These are phyloP conservation scores for Ceratocystis papillata DNA, from an alignment of 2,329 filamentous ascomycete genomes.

Conservation along the genomic window DNA sequence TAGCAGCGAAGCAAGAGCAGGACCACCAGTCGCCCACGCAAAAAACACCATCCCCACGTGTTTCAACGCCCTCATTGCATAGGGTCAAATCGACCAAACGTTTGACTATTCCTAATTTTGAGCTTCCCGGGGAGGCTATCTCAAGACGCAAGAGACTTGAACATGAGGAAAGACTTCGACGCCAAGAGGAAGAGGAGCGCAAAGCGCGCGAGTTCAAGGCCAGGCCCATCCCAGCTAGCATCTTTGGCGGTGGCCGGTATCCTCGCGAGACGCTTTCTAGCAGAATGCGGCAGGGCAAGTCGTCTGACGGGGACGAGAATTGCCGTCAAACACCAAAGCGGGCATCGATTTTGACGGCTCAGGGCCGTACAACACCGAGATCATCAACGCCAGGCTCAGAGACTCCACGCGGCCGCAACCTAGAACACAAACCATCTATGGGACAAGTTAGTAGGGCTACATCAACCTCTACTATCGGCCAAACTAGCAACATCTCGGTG, in stretches of 20 bases:
- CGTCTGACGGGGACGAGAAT: conserved; percentile 28
- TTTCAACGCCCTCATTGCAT: conserved; percentile 26
- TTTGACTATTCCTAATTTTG: conserved; percentile 47
- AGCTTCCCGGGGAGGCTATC: conserved; percentile 53
- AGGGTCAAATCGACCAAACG: conserved; percentile 42
- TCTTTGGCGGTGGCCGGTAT: conserved; percentile 33
- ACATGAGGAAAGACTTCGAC: conserved; percentile 44
- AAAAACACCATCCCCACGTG: conserved; percentile 31
- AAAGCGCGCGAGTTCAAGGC: conserved; percentile 55
- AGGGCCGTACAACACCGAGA: conserved; percentile 21
- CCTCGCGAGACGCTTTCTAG: conserved; percentile 50
- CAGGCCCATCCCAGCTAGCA: conserved; percentile 41
- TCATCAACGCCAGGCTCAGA: conserved; percentile 18
- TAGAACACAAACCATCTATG: conserved; percentile 13
- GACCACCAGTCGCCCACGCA: conserved; percentile 31
- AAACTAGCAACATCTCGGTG: conserved; percentile 40
- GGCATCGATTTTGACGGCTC: conserved; percentile 24
- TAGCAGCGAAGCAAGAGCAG: conserved; percentile 26
- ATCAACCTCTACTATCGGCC: conserved; percentile 39
- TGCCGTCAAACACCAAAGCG: conserved; percentile 25
- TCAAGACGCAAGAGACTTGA: conserved; percentile 46
- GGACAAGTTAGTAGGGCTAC: conserved; percentile 33
- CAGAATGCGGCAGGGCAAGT: conserved; percentile 42
- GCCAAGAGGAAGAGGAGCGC: conserved; percentile 49
- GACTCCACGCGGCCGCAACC: conserved; percentile 23